Percentiles rank a stretch among this genome's conserved stretches.
Evolutionary conservation across 225 moss, liverwort and hornwort species (phyloP).

Genomic region (Rhytidiadelphus loreus): DNA sequence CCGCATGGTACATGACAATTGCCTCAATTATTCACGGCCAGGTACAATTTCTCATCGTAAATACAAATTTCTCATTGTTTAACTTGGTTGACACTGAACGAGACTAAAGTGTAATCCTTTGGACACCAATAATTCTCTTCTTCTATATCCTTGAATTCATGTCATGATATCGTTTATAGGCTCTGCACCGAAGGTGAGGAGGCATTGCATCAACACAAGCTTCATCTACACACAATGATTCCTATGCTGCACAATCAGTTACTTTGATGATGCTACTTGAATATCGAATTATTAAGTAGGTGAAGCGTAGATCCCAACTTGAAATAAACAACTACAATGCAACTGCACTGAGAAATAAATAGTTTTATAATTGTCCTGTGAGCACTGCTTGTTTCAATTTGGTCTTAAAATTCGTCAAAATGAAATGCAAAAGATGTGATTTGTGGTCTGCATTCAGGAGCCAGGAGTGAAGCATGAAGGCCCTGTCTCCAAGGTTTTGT

Average conservation of each 20-base stretch:
- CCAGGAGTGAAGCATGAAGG: slow-evolving; percentile 31
- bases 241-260: background rate
- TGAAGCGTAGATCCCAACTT: background rate
- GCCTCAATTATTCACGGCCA: slow-evolving; percentile 55
- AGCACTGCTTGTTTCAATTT: background rate
- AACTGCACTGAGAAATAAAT: too few relatives aligned
- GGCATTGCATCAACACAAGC: background rate
- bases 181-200: background rate
- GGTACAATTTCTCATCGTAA: background rate
- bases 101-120: background rate
- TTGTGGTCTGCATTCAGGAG: background rate
- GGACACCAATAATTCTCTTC: background rate
- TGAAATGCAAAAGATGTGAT: background rate
- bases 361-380: background rate
- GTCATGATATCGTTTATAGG: background rate
- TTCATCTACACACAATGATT: background rate
- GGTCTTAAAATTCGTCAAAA: background rate
- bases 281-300: background rate
- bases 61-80: background rate
- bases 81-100: background rate
- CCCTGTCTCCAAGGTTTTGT: slow-evolving; percentile 44
- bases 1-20: slow-evolving; percentile 88
- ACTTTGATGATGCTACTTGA: too few relatives aligned
- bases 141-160: background rate
- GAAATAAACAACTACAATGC: background rate